Evolutionary conservation across 805 yeast genomes (phyloP), one percentile per base, ranked within the genome.

Genomic region (Metschnikowia drakensbergensis): DNA sequence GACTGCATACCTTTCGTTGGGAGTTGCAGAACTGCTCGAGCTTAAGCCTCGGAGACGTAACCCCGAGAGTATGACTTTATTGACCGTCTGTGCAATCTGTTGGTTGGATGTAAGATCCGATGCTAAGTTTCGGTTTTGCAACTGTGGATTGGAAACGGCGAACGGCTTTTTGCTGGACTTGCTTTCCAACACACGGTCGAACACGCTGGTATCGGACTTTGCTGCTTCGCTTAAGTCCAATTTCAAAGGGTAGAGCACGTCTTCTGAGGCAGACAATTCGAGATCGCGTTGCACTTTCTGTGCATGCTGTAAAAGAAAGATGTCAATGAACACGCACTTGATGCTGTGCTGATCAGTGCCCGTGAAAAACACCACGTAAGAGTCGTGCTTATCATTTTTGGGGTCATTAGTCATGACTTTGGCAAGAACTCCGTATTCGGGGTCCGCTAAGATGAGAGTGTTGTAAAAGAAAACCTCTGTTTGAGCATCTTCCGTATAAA

Each of bases 31-130:
- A 45, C 57, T 51, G 26, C 48, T 47, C 3, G 62, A 55, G 11
- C 68, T 59, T 31, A 72, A 55, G 5, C 76, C 77, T 36, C 77
- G 61, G 10, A 73, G 63, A 46, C 77, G 60, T 22, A 73, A 58
- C 6, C 76, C 77, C 13, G 75, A 69, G n/a, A 67, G 58, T 11
- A 71, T 63, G 7, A 71, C 54, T 49, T 68, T 66, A 46, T 59
- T 64, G 26, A 71, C 55, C 10, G 68, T 66, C 49, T 58, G 67
- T 42, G 65, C 58, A 33, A 68, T 57, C 42, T 71, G 72, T 27
- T 66, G 72, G 25, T 57, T 55, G 33, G 64, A 58, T 9, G 54
- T 58, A 8, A 60, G 50, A 1, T 64, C 58, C 23, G 58, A 44
- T 4, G 49, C 41, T 38, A 50, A 47, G 3, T 45, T 37, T 31